Evolutionary conservation across 2,329 filamentous ascomycete species (phyloP), one percentile per base, ranked within the genome.

Genomic region (Clarireedia homoeocarpa): DNA sequence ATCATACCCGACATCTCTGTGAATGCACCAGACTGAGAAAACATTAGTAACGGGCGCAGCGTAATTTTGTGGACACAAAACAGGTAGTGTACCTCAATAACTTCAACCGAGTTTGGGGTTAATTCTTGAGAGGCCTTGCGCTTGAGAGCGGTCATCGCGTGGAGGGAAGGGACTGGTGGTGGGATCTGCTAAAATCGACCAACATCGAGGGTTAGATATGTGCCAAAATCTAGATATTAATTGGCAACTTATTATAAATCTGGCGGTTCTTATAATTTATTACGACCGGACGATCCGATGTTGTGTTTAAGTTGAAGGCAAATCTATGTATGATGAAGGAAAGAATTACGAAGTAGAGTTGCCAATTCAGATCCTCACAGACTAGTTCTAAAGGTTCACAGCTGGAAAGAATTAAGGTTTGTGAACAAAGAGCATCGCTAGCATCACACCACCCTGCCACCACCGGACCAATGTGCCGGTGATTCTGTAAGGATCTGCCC

Each of bases 121-220:
- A 63, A 57, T 54, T 66, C 53, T 34, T 62, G 51, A 12, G 51
- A 38, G 27, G 65, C 64, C 59, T 63, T 66, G 40, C 65, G 58
- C 56, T 67, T 67, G 47, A 49, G 56, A 51, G 46, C 49, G 53
- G 46, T 55, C 53, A 55, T 55, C 36, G 30, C 53, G 53, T 30
- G 27, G 20, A 50, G 30, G n/a, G 24, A 23, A 17, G 40, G 20
- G 15, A 50, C 45, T 39, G 30, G 14, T 23, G 20, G 34, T 14
- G 27, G 26, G 6, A 20, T 24, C 44, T 36, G 34, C 52, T 50
- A 17, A 34, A 20, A 30, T 39, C 12, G 17, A 23, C 24, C 52
- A 50, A 50, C 53, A 55, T 55, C 17, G 47, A 55, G 52, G 17
- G 5, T 26, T 26, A 50, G 9, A 34, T 36, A 9, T 4, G 24